Base-by-base conservation (phyloP, 192 early-diverging fungal genomes). In the Thamnidium elegans region DNA sequence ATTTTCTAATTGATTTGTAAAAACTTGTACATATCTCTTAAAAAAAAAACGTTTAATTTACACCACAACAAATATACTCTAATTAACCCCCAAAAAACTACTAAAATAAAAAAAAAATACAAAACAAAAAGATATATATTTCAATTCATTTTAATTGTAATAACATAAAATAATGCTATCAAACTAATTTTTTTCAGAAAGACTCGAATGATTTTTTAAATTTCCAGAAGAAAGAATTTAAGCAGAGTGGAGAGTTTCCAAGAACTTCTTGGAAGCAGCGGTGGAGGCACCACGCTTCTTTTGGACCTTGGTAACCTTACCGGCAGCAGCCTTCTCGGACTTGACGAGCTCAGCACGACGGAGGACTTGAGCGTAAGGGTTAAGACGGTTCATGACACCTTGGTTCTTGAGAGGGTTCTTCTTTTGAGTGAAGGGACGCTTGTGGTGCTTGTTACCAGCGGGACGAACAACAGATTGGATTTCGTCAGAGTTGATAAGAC, bases 401-500 rank as follows among this genome's bases (percentile, higher is more conserved):
- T 84, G 83, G 85, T 96, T 97, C 76, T 85, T 84, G 75, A 99
- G 89, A 55, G 95, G 95, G 94, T 99, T 99, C 93, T 98, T 98
- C 90, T 97, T 95, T 83, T 96, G 94, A 68, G 89, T 87, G 89
- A 85, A 95, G 23, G 97, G 94, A 72, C 95, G 91, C 85, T 92
- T 92, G 83, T 84, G 84, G 75, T 81, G 67, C 75, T 86, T 76
- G 69, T 85, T 65, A 62, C 92, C 90, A 48, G 94, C 94, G 69
- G 89, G 80, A 59, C 88, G 86, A 68, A 97, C 86, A 62, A 94
- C 92, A 65, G 91, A 86, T 84, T 99, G 97, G 74, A 99, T 87
- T 85, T 98, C 95, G 71, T 88, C 87, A 66, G 94, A 97, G 84
- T 94, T 92, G 80, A 99, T 96, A 69, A 99, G 75, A 78, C 94